These are phyloP conservation scores for Cichorium intybus DNA, from an alignment of 140 eudicot genomes.

Conservation along the genomic window DNA sequence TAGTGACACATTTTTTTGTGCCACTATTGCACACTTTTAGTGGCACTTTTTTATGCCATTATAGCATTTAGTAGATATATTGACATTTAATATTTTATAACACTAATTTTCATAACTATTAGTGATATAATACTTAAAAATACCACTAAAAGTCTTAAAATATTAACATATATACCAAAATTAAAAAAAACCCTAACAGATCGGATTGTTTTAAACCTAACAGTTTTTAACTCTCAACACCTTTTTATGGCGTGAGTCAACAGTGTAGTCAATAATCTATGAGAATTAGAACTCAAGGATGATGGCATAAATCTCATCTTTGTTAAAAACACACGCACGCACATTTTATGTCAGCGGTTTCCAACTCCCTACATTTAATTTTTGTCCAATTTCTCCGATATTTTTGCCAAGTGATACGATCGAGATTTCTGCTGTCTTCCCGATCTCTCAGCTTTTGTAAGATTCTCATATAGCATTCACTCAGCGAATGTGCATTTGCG, in stretches of 20 bases:
- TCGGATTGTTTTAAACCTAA: too few relatives aligned
- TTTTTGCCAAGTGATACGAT: not conserved
- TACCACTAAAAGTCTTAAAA: too few relatives aligned
- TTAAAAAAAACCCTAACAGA: too few relatives aligned
- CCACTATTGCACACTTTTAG: too few relatives aligned
- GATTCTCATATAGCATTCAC: too few relatives aligned
- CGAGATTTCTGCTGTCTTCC: not conserved
- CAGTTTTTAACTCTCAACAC: constrained; percentile 81
- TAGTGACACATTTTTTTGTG: too few relatives aligned
- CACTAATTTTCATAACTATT: too few relatives aligned
- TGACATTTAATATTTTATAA: too few relatives aligned
- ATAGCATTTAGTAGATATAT: too few relatives aligned
- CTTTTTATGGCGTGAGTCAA: constrained; percentile 91
- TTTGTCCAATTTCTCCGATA: not conserved
- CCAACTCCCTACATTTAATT: constrained; percentile 5
- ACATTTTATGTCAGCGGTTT: constrained; percentile 27
- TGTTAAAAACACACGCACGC: constrained; percentile 36
- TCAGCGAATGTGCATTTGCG: not conserved
- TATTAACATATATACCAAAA: too few relatives aligned
- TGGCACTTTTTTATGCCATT: too few relatives aligned
- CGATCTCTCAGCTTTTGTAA: constrained; percentile 15
- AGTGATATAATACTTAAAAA: too few relatives aligned
- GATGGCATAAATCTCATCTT: constrained; percentile 99
- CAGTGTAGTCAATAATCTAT: constrained; percentile 81
- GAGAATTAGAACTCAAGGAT: constrained; percentile 85